A percentile compares a stretch with the other conserved stretches of the same genome.
phyloP scores from a whole-genome alignment of 306 rosid genomes.

The Corylus heterophylla region DNA sequence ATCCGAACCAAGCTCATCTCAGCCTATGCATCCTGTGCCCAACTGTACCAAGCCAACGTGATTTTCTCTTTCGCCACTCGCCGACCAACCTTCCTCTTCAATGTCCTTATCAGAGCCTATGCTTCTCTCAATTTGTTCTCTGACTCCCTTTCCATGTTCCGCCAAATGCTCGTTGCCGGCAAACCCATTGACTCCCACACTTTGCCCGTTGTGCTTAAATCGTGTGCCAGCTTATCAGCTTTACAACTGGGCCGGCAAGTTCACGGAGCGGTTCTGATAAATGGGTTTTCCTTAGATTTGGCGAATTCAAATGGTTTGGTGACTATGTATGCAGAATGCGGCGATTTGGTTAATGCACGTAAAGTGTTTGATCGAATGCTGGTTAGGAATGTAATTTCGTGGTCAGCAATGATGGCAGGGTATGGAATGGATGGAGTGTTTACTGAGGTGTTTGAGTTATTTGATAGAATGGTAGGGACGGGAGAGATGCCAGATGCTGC shows the following conservation, averaged over 20 bases:
- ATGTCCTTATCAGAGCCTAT: conserved; percentile 61
- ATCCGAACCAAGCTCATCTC: conserved; percentile 56
- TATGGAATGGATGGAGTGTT: conserved; percentile 61
- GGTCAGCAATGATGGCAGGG: conserved; percentile 62
- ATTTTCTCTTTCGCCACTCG: conserved; percentile 61
- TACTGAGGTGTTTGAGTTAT: conserved; percentile 52
- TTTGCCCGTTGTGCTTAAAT: conserved; percentile 55
- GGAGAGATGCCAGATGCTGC: conserved; percentile 55
- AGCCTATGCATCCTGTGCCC: conserved; percentile 61
- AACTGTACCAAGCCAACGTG: conserved; percentile 45
- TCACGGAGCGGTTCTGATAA: conserved; percentile 52
- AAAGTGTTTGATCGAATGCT: conserved; percentile 64
- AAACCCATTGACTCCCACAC: conserved; percentile 53
- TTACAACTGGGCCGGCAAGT: conserved; percentile 53
- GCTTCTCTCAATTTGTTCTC: conserved; percentile 48
- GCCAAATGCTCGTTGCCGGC: conserved; percentile 31
- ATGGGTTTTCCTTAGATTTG: conserved; percentile 58
- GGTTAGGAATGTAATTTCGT: conserved; percentile 42
- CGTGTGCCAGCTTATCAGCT: conserved; percentile 54
- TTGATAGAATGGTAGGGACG: conserved; percentile 54
- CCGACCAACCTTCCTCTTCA: conserved; percentile 62
- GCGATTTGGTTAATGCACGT: conserved; percentile 44
- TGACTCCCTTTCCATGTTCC: conserved; percentile 54
- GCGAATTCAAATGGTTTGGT: conserved; percentile 60
- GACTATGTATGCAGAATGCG: conserved; percentile 55